Base-by-base conservation (phyloP, 2,329 filamentous ascomycete species). In the Tolypocladium paradoxum region DNA sequence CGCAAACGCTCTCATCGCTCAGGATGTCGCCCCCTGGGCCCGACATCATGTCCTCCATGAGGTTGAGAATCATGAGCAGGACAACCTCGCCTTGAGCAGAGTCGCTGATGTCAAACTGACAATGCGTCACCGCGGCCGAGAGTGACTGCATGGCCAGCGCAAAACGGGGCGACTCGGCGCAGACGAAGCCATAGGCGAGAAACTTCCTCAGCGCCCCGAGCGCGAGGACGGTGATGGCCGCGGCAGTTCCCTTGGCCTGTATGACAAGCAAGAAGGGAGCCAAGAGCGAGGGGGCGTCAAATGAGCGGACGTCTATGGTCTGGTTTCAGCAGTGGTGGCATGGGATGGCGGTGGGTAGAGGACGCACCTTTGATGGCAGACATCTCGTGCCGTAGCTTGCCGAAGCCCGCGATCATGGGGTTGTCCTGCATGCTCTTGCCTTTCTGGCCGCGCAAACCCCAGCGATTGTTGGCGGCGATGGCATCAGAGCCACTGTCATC, bases 41-140 rank as follows among this genome's bases (percentile, higher is more conserved):
- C 18, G 91, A 95, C 62, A 99, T 85, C 87, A 99, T 96, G 64
- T 90, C 88, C 70, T 99, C 93, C 93, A 99, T 99, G 48, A 99
- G 79, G 66, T 96, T 93, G 55, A 99, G 71, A 62, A 99, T 97
- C 72, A 95, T 87, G 53, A 97, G 75, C 52, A 97, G 78, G 16
- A 99, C 95, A 51, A 97, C 90, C 70, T 99, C 93, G 64, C 96
- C 93, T 56, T 95, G 90, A 0, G 91, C 85, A 20, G 90, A 90
- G 67, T 99, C 93, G 67, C 90, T 96, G 29, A 93, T 92, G 70
- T 97, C 93, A 64, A 99, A 99, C 55, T 95, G 86, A 66, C 93
- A 99, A 68, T 99, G 92, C 48, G 93, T 99, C 57, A 99, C 93
- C 7, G 93, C 93, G 18, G 90, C 89, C 18, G 92, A 95, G 31